Conservation (phyloP, 441 rosid genomes). For the Macaranga tanarius region DNA sequence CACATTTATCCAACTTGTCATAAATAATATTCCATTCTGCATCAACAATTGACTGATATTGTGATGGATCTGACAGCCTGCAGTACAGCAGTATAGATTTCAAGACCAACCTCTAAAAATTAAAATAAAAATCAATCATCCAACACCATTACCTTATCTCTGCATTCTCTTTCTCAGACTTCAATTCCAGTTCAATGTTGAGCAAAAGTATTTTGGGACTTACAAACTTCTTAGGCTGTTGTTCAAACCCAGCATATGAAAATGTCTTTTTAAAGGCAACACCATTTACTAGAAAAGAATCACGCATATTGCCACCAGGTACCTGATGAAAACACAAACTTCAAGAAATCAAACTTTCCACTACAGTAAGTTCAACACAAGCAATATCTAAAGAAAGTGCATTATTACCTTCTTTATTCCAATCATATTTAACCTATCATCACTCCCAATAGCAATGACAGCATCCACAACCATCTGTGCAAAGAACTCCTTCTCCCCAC, state of each 20-base stretch:
- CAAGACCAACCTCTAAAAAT: conserved; percentile 10
- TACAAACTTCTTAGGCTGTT: conserved; percentile 91
- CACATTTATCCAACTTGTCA: conserved; percentile 97
- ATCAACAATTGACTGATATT: conserved; percentile 98
- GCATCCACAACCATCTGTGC: conserved; percentile 95
- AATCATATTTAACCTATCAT: conserved; percentile 80
- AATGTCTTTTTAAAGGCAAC: conserved; percentile 99
- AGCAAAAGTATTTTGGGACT: conserved; percentile 80
- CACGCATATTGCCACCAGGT: conserved; percentile 96
- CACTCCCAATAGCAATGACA: conserved; percentile 79
- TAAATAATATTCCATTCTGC: conserved; percentile 99
- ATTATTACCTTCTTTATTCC: conserved; percentile 81
- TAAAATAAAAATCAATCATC: not conserved
- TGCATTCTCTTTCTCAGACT: conserved; percentile 99
- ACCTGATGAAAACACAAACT: conserved; percentile 47
- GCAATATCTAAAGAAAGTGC: not conserved
- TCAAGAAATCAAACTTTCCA: not conserved
- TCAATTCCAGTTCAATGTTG: conserved; percentile 90
- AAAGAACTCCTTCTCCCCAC: conserved; percentile 96
- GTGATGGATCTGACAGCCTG: conserved; percentile 95
- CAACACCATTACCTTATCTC: conserved; percentile 68
- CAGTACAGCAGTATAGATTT: conserved; percentile 7
- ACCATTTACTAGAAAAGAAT: conserved; percentile 94
- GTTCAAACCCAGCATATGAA: conserved; percentile 99
- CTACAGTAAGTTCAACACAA: not conserved